phyloP scores from a whole-genome alignment of 257 asterid species.

The Striga asiatica region DNA sequence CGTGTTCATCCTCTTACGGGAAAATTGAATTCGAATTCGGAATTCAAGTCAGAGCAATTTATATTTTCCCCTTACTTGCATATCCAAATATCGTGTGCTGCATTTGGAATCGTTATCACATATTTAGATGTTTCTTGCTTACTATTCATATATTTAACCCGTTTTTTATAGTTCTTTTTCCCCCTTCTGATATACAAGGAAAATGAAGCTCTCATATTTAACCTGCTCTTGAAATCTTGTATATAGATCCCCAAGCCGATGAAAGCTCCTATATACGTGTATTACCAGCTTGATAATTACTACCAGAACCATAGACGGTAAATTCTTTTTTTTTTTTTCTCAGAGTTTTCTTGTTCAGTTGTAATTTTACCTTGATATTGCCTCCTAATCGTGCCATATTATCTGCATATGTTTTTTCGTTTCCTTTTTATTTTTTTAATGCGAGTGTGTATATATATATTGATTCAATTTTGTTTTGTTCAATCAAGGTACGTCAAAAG shows the following conservation, averaged over 20 bases:
- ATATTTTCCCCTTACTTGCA: too few species aligned
- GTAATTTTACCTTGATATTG: neutral
- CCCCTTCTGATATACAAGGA: neutral
- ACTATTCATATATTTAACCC: neutral
- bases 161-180: neutral
- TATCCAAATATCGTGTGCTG: too few species aligned
- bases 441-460: too few species aligned
- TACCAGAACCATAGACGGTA: conserved; percentile 82
- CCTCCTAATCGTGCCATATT: neutral
- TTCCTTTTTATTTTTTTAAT: too few species aligned
- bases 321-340: conserved; percentile 7
- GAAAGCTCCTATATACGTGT: conserved; percentile 66
- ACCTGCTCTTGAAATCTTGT: conserved; percentile 1
- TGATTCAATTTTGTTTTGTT: conserved; percentile 12
- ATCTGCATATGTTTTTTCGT: too few species aligned
- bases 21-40: neutral
- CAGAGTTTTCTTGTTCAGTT: neutral
- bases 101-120: too few species aligned
- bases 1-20: neutral
- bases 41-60: neutral
- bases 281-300: conserved; percentile 77
- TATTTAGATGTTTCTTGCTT: neutral
- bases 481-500: conserved; percentile 60
- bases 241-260: conserved; percentile 45
- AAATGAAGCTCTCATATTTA: neutral